Conservation (phyloP, 2,329 filamentous ascomycete genomes). For the Orbilia blumenaviensis region DNA sequence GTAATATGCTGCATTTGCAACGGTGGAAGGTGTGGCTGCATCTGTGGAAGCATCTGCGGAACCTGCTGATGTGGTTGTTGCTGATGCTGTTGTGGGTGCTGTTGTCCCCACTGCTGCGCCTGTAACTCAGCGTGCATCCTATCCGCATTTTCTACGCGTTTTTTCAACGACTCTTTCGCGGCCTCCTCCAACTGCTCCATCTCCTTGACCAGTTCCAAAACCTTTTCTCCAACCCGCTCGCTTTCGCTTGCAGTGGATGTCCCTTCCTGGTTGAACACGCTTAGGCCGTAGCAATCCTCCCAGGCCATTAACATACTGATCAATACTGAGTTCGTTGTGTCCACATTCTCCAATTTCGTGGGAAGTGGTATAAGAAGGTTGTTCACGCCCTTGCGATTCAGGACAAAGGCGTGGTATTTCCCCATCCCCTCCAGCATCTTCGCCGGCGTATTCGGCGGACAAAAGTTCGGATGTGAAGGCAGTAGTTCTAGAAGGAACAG, state of each 20-base stretch:
- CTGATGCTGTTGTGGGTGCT: background rate
- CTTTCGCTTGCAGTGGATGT: conserved; percentile 44
- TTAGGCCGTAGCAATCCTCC: conserved; percentile 47
- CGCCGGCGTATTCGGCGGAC: background rate
- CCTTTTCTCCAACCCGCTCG: conserved; percentile 21
- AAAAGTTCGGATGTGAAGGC: conserved; percentile 30
- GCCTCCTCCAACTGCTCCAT: conserved; percentile 27
- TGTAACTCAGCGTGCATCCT: conserved; percentile 15
- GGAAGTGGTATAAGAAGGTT: conserved; percentile 49
- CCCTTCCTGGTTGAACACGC: conserved; percentile 42
- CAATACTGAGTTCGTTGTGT: conserved; percentile 45
- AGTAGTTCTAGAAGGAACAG: conserved; percentile 46
- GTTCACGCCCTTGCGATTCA: conserved; percentile 44
- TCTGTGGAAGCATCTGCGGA: background rate
- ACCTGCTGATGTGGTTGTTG: background rate
- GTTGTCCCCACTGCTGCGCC: background rate
- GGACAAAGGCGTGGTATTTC: conserved; percentile 36
- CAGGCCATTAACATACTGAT: conserved; percentile 50
- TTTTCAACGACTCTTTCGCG: background rate
- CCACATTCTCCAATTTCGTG: conserved; percentile 38
- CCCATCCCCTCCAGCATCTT: conserved; percentile 17
- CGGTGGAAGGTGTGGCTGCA: conserved; percentile 1
- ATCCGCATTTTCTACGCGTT: background rate
- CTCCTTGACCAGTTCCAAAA: conserved; percentile 39
- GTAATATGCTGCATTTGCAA: conserved; percentile 4